phyloP scores from a whole-genome alignment of 179 eudicot species.

The Camellia oleifera region DNA sequence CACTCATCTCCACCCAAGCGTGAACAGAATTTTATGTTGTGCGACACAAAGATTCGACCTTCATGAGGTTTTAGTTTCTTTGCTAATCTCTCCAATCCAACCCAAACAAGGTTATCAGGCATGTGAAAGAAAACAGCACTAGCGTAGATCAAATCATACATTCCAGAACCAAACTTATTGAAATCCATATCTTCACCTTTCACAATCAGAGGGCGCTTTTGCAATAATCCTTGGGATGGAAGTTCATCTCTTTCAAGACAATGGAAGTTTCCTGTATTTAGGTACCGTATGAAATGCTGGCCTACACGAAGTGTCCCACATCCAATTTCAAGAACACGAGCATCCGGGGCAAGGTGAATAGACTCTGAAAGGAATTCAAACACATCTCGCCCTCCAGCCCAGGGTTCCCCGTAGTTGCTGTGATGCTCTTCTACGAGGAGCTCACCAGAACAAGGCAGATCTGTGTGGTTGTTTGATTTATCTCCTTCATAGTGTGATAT shows the following conservation, averaged over 20 bases:
- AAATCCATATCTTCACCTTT: constrained; percentile 96
- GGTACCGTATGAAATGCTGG: constrained; percentile 80
- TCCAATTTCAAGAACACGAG: constrained; percentile 90
- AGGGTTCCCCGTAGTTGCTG: constrained; percentile 98
- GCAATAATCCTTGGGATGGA: constrained; percentile 90
- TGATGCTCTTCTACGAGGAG: constrained; percentile 96
- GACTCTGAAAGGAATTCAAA: constrained; percentile 86
- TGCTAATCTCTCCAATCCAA: constrained; percentile 75
- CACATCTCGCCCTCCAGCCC: constrained; percentile 99
- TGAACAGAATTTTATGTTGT: constrained; percentile 90
- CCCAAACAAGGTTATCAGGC: constrained; percentile 97
- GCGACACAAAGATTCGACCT: constrained; percentile 89
- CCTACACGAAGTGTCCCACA: constrained; percentile 99
- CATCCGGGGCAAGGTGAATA: constrained; percentile 51
- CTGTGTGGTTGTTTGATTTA: constrained; percentile 74
- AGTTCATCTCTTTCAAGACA: constrained; percentile 98
- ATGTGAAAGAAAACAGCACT: constrained; percentile 97
- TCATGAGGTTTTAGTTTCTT: constrained; percentile 61
- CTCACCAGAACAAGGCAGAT: constrained; percentile 90
- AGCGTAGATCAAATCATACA: constrained; percentile 83
- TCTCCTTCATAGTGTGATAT: constrained; percentile 90
- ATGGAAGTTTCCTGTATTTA: constrained; percentile 65
- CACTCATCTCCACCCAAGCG: constrained; percentile 93
- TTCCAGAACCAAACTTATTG: constrained; percentile 64
- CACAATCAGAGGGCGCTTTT: constrained; percentile 83